Evolutionary conservation across 2,329 filamentous ascomycete species (phyloP).

Genomic region (Botrytis fabae): DNA sequence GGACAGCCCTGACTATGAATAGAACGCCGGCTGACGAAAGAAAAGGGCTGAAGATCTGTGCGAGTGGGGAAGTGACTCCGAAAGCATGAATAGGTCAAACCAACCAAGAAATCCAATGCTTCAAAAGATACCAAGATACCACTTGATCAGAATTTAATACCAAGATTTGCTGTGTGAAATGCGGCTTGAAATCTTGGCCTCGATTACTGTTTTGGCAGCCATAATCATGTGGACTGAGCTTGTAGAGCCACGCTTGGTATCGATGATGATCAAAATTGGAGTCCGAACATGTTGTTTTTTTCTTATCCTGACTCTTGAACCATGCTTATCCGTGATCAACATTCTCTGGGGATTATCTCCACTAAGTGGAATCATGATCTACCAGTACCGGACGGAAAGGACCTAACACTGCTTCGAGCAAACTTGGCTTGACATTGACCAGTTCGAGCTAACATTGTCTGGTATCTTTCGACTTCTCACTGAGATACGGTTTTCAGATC

Average conservation of each 20-base stretch:
- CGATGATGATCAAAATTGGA: neutral
- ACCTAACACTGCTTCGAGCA: neutral
- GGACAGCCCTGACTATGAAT: neutral
- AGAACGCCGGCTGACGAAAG: neutral
- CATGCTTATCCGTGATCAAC: neutral
- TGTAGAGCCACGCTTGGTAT: neutral
- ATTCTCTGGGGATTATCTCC: neutral
- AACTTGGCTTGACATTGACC: neutral
- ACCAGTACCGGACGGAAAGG: neutral
- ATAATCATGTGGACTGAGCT: neutral
- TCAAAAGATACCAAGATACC: neutral
- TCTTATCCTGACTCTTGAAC: neutral
- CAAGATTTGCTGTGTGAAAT: neutral
- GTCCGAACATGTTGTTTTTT: neutral
- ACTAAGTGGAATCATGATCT: neutral
- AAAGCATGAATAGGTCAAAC: neutral
- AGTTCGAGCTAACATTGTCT: neutral
- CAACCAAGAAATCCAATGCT: neutral
- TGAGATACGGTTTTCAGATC: neutral
- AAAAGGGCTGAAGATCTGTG: slow-evolving; percentile 13
- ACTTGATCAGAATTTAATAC: neutral
- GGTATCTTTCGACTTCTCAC: too few species aligned
- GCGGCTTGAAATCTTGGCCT: neutral
- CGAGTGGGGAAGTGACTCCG: neutral
- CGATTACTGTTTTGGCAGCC: neutral